Evolutionary conservation across 2,329 filamentous ascomycete genomes (phyloP).

Genomic region (Whalleya microplaca): DNA sequence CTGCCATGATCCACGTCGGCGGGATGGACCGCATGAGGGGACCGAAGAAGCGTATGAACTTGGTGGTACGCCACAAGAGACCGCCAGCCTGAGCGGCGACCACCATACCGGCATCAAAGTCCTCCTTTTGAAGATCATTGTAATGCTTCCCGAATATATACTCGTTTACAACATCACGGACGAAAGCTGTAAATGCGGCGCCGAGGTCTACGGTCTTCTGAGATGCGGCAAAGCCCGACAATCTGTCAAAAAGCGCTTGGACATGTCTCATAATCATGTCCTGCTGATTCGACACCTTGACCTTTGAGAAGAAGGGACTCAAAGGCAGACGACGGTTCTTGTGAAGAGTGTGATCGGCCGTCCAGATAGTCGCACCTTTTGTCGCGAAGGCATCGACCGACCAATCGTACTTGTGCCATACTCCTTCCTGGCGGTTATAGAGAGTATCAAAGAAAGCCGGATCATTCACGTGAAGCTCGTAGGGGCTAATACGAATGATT

Average conservation of each 20-base stretch:
- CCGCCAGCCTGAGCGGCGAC: conserved; percentile 10
- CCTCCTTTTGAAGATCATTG: conserved; percentile 7
- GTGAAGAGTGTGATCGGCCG: conserved; percentile 18
- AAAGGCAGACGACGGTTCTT: conserved; percentile 24
- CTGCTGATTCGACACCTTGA: conserved; percentile 16
- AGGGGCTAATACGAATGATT: conserved; percentile 22
- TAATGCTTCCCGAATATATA: conserved; percentile 13
- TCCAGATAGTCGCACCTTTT: conserved; percentile 16
- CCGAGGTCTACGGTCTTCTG: conserved; percentile 6
- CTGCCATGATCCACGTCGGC: conserved; percentile 18
- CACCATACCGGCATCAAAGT: conserved; percentile 14
- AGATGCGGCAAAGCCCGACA: conserved; percentile 8
- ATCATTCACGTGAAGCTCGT: conserved; percentile 26
- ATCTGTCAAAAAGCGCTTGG: conserved; percentile 8
- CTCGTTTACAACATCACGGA: conserved; percentile 12
- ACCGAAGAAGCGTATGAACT: conserved; percentile 22
- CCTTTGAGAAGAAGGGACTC: conserved; percentile 28
- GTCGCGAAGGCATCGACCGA: conserved; percentile 13
- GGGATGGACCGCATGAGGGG: conserved; percentile 20
- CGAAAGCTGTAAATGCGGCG: conserved; percentile 7
- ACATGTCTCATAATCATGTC: conserved; percentile 14
- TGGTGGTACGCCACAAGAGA: conserved; percentile 22
- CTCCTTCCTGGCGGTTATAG: conserved; percentile 20
- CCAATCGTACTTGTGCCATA: conserved; percentile 23
- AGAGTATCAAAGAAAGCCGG: conserved; percentile 17